These are phyloP conservation scores for Aspergillus awamori DNA, from an alignment of 2,329 filamentous ascomycete genomes.

Conservation along the genomic window DNA sequence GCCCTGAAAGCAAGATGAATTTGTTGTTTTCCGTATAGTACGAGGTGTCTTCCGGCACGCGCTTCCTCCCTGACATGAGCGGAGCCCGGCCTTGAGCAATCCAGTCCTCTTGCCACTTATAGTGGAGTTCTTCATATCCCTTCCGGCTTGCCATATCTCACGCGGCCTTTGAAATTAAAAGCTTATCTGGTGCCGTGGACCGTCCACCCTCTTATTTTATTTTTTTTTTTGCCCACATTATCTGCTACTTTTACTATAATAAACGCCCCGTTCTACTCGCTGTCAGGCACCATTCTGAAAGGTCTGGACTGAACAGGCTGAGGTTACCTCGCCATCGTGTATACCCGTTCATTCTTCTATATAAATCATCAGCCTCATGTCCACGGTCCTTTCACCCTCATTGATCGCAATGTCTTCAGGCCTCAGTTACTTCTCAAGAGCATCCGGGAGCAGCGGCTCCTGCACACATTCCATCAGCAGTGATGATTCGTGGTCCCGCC, in stretches of 20 bases:
- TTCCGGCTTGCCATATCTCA: conserved; percentile 16
- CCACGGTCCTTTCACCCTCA: conserved; percentile 33
- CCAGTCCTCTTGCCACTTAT: conserved; percentile 16
- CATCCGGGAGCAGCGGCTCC: conserved; percentile 32
- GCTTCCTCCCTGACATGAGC: conserved; percentile 20
- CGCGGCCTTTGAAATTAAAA: conserved; percentile 17
- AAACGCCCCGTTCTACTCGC: conserved; percentile 9
- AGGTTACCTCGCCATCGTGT: not conserved
- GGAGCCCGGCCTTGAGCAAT: conserved; percentile 12
- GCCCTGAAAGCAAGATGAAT: conserved; percentile 12
- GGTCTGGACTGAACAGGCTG: conserved; percentile 7
- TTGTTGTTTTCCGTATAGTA: conserved; percentile 20
- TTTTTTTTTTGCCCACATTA: not conserved
- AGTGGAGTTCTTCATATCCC: conserved; percentile 17
- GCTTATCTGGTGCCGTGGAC: conserved; percentile 22
- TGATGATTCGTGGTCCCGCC: conserved; percentile 38
- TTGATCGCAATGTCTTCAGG: conserved; percentile 35
- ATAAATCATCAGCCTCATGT: conserved; percentile 30
- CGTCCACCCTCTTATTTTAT: not conserved
- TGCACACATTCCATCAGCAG: conserved; percentile 34
- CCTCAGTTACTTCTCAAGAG: conserved; percentile 35
- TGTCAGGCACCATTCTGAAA: conserved; percentile 7
- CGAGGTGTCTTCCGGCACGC: conserved; percentile 19
- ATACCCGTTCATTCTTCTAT: not conserved
- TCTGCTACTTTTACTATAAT: conserved; percentile 2